Evolutionary conservation across 2,329 filamentous ascomycete species (phyloP).

Genomic region (Venturia aucupariae): DNA sequence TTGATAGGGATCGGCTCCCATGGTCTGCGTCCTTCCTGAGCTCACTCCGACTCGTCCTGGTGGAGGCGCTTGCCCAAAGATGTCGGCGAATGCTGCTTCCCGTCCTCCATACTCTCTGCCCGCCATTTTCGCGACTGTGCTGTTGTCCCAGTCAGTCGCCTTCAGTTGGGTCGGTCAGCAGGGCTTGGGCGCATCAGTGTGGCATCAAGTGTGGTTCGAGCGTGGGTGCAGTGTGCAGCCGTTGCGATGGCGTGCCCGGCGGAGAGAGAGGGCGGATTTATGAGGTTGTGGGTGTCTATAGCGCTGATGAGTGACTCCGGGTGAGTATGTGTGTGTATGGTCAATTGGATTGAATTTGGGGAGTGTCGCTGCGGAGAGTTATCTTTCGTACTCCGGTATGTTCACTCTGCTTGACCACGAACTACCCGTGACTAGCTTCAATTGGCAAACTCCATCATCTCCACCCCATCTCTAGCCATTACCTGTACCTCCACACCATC

Average conservation of each 20-base stretch:
- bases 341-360: background rate
- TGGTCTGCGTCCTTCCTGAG: slow-evolving; percentile 25
- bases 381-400: background rate
- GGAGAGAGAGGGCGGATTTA: background rate
- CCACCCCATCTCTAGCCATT: background rate
- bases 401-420: background rate
- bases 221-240: background rate
- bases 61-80: slow-evolving; percentile 81
- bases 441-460: too few species aligned
- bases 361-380: background rate
- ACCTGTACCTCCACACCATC: background rate
- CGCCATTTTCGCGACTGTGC: slow-evolving; percentile 14
- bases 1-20: slow-evolving; percentile 6
- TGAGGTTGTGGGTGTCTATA: background rate
- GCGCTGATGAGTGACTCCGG: background rate
- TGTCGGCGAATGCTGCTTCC: slow-evolving; percentile 92
- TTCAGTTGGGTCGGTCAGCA: background rate
- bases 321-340: background rate
- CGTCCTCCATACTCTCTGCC: slow-evolving; percentile 59
- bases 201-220: slow-evolving; percentile 3
- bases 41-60: slow-evolving; percentile 25
- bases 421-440: background rate
- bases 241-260: background rate
- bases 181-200: background rate
- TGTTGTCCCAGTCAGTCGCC: background rate